These are phyloP conservation scores for Phlebopus sp. DNA, from an alignment of 1,284 basidiomycete species.

Conservation along the genomic window DNA sequence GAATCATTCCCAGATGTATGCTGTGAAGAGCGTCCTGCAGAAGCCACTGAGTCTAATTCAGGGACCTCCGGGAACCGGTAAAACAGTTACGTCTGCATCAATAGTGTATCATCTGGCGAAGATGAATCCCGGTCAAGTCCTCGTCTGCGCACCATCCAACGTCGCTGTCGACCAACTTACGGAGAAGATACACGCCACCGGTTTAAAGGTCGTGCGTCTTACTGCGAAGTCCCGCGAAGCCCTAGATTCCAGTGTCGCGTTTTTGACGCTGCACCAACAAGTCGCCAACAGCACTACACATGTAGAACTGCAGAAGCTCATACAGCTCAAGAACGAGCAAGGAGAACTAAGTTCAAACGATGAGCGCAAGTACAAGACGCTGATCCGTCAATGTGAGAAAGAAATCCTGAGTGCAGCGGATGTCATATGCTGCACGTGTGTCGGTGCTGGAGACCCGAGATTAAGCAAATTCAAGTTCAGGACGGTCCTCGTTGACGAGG, in stretches of 20 bases:
- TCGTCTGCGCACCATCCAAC: slow-evolving; percentile 98
- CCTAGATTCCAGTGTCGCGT: slow-evolving; percentile 88
- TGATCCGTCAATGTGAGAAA: slow-evolving; percentile 94
- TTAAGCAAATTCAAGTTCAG: slow-evolving; percentile 97
- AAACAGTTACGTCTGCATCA: slow-evolving; percentile 99
- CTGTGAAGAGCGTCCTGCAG: slow-evolving; percentile 97
- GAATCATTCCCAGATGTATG: slow-evolving; percentile 99
- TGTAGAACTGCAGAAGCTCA: slow-evolving; percentile 95
- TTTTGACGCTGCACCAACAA: slow-evolving; percentile 96
- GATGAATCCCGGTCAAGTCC: slow-evolving; percentile 99
- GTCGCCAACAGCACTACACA: slow-evolving; percentile 95
- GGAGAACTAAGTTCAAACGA: slow-evolving; percentile 96
- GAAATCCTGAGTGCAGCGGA: slow-evolving; percentile 95
- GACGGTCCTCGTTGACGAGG: slow-evolving; percentile 98
- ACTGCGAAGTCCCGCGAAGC: slow-evolving; percentile 98
- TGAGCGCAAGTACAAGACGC: slow-evolving; percentile 95
- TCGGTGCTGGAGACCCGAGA: slow-evolving; percentile 95
- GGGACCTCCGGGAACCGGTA: slow-evolving; percentile 98
- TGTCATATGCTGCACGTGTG: slow-evolving; percentile 98
- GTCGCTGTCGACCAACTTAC: slow-evolving; percentile 99
- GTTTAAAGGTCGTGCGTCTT: slow-evolving; percentile 95
- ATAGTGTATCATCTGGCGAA: slow-evolving; percentile 98
- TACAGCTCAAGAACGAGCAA: slow-evolving; percentile 95
- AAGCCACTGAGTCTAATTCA: slow-evolving; percentile 98
- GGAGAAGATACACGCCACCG: slow-evolving; percentile 97